Conservation (phyloP, 2,329 filamentous ascomycete species). For the Penicillium frequentans region DNA sequence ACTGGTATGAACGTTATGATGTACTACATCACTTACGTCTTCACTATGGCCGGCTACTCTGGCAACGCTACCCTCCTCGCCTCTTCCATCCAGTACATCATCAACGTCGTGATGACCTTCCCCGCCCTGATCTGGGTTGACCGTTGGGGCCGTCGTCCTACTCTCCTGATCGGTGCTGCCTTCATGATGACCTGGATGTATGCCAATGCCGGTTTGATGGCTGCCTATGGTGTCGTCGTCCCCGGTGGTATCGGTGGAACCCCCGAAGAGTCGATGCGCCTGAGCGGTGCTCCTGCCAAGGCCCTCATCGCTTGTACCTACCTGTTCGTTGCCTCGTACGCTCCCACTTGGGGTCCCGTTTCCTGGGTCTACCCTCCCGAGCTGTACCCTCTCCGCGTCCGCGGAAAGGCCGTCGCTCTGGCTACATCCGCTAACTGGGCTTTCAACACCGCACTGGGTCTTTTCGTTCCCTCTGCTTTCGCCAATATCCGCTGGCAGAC, state of each 20-base stretch:
- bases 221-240: constrained; percentile 18
- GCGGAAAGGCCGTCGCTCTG: constrained; percentile 41
- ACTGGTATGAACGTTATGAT: constrained; percentile 31
- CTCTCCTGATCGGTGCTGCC: constrained; percentile 62
- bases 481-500: constrained; percentile 18
- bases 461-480: constrained; percentile 47
- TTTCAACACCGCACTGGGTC: constrained; percentile 50
- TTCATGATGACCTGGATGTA: constrained; percentile 56
- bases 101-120: constrained; percentile 75
- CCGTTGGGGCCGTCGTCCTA: constrained; percentile 67
- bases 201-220: constrained; percentile 41
- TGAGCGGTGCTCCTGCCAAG: constrained; percentile 21
- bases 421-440: constrained; percentile 48
- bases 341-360: constrained; percentile 30
- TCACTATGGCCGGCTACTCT: constrained; percentile 66
- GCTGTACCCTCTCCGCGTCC: constrained; percentile 45
- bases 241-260: neutral
- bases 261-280: constrained; percentile 17
- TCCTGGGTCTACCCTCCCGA: constrained; percentile 47
- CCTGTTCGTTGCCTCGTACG: constrained; percentile 29
- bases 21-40: constrained; percentile 66
- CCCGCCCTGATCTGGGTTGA: constrained; percentile 74
- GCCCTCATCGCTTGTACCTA: constrained; percentile 30
- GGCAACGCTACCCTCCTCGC: constrained; percentile 60
- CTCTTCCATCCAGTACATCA: constrained; percentile 70